Percentiles rank a stretch among this genome's conserved stretches.
These are phyloP conservation scores for Trypanosoma conorhini DNA, from an alignment of 208 protist genomes.

Conservation along the genomic window DNA sequence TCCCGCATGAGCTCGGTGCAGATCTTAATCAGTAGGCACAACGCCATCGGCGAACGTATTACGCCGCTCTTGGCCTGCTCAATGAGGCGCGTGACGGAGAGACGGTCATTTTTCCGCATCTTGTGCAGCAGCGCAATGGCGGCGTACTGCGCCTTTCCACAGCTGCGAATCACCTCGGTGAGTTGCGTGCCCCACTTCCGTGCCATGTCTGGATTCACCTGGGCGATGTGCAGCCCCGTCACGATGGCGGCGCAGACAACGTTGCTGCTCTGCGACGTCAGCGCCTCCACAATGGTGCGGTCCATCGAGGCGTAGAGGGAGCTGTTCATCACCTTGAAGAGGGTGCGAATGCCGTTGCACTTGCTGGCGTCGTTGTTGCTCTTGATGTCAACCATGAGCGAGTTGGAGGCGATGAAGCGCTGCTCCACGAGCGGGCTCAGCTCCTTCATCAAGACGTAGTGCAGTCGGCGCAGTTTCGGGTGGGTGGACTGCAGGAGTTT, in stretches of 20 bases:
- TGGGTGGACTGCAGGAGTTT: constrained; percentile 98
- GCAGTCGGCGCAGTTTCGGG: constrained; percentile 94
- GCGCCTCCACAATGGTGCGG: constrained; percentile 96
- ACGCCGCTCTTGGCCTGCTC: constrained; percentile 77
- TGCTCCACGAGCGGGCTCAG: constrained; percentile 94
- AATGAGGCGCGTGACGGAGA: constrained; percentile 96
- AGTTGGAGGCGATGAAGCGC: constrained; percentile 97
- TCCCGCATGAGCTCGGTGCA: constrained; percentile 92
- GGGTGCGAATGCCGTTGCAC: constrained; percentile 93
- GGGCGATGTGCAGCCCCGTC: constrained; percentile 96
- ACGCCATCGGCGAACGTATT: constrained; percentile 93
- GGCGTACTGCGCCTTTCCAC: constrained; percentile 97
- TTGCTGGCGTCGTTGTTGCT: constrained; percentile 91
- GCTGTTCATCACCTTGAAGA: constrained; percentile 96
- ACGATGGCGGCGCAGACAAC: constrained; percentile 97
- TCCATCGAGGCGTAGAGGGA: constrained; percentile 96
- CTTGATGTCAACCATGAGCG: constrained; percentile 98
- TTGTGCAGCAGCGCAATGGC: constrained; percentile 96
- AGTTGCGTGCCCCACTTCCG: constrained; percentile 97
- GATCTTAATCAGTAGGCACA: constrained; percentile 96
- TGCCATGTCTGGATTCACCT: constrained; percentile 82
- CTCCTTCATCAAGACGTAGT: constrained; percentile 99
- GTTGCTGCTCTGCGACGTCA: constrained; percentile 95
- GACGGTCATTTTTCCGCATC: constrained; percentile 96
- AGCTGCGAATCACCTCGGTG: constrained; percentile 85